A percentile compares a stretch with the other conserved stretches of the same genome.
phyloP scores from a whole-genome alignment of 805 yeast genomes.

The Diddensiella transvaalensis region DNA sequence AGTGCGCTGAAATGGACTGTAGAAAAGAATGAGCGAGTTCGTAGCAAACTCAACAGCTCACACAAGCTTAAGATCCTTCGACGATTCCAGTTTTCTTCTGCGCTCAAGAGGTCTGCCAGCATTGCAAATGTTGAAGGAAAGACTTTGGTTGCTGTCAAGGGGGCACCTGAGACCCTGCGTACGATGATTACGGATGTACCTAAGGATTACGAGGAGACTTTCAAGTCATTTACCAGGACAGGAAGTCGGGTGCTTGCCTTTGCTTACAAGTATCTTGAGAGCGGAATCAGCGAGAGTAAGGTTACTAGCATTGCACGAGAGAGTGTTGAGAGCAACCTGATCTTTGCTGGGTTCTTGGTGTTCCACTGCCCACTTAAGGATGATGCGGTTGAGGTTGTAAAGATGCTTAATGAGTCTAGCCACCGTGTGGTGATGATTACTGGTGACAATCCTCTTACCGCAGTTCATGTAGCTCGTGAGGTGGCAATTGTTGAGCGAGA shows the following conservation, averaged over 20 bases:
- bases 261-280: slow-evolving; percentile 72
- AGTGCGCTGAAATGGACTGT: slow-evolving; percentile 84
- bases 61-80: slow-evolving; percentile 71
- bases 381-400: slow-evolving; percentile 86
- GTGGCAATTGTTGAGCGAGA: slow-evolving; percentile 83
- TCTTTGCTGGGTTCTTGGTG: slow-evolving; percentile 88
- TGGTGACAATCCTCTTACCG: slow-evolving; percentile 98
- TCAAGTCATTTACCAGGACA: slow-evolving; percentile 85
- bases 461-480: slow-evolving; percentile 94
- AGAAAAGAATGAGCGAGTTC: slow-evolving; percentile 68
- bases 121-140: slow-evolving; percentile 58
- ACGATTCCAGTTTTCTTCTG: slow-evolving; percentile 95
- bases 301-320: slow-evolving; percentile 66
- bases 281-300: slow-evolving; percentile 45
- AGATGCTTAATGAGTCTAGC: slow-evolving; percentile 90
- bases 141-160: slow-evolving; percentile 81
- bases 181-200: slow-evolving; percentile 72
- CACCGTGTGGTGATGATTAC: slow-evolving; percentile 98
- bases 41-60: slow-evolving; percentile 39
- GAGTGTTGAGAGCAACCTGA: slow-evolving; percentile 67
- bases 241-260: slow-evolving; percentile 97
- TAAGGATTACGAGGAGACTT: slow-evolving; percentile 73
- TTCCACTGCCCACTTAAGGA: slow-evolving; percentile 96
- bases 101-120: slow-evolving; percentile 91
- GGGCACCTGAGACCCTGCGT: slow-evolving; percentile 96